Evolutionary conservation across 1,284 basidiomycete genomes (phyloP).

Genomic region (Rhodotorula glutinis): DNA sequence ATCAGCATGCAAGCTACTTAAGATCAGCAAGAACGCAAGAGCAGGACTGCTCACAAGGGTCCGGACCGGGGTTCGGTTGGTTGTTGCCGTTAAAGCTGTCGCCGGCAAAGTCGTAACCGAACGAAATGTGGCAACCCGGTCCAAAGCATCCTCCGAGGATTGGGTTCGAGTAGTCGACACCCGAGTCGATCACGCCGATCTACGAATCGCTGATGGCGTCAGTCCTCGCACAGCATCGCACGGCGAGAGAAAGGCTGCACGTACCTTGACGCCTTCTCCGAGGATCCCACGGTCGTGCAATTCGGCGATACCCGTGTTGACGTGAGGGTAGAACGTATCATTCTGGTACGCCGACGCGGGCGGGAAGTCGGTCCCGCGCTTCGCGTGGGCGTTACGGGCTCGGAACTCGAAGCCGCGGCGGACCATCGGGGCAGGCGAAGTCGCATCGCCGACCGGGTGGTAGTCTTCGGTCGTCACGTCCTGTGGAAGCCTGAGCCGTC

Average conservation of each 20-base stretch:
- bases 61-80: conserved; percentile 45
- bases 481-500: neutral
- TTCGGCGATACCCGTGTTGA: conserved; percentile 58
- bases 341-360: conserved; percentile 52
- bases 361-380: conserved; percentile 48
- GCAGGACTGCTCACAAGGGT: conserved; percentile 32
- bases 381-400: neutral
- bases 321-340: conserved; percentile 56
- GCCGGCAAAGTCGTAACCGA: conserved; percentile 58
- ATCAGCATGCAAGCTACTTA: neutral
- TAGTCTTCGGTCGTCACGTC: conserved; percentile 4
- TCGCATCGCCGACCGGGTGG: neutral
- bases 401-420: conserved; percentile 29
- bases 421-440: conserved; percentile 42
- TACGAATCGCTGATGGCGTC: neutral
- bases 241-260: too few species aligned
- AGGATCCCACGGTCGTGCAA: conserved; percentile 47
- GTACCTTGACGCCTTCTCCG: conserved; percentile 34
- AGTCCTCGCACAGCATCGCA: too few species aligned
- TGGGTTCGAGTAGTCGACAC: conserved; percentile 50
- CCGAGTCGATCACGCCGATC: conserved; percentile 39
- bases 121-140: conserved; percentile 59
- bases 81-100: conserved; percentile 45
- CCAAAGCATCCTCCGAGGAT: conserved; percentile 64
- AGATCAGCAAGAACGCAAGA: neutral